Conservation (phyloP, 176 grass and related monocot species). For the Luzula sylvatica region DNA sequence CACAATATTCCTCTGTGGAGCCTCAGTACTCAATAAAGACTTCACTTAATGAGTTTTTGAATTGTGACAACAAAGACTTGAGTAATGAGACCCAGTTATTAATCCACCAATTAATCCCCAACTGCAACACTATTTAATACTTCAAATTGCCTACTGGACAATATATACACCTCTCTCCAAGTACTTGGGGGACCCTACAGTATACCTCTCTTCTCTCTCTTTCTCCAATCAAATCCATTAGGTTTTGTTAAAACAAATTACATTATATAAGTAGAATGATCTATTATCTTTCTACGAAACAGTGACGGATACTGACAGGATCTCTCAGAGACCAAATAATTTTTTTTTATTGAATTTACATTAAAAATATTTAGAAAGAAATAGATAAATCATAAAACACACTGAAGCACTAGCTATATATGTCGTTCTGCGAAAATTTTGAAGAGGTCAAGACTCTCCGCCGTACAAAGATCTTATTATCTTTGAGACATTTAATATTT, state of each 20-base stretch:
- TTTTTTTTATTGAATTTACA: no score
- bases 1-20: constrained; percentile 18
- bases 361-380: no score
- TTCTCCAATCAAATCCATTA: background rate
- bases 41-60: background rate
- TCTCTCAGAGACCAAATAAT: no score
- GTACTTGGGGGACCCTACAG: background rate
- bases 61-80: constrained; percentile 11
- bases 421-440: no score
- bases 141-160: constrained; percentile 13
- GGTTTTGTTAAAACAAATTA: background rate
- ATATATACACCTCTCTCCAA: background rate
- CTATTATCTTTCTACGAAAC: no score
- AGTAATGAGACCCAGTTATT: constrained; percentile 18
- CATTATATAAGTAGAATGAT: background rate
- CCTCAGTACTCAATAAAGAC: background rate
- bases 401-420: no score
- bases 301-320: no score
- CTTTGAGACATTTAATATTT: no score
- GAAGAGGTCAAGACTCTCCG: no score
- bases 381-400: no score
- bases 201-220: background rate
- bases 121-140: constrained; percentile 22
- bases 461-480: no score
- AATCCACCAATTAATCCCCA: constrained; percentile 7